Evolutionary conservation across 805 yeast genomes (phyloP).

Genomic region (Lipomyces orientalis): DNA sequence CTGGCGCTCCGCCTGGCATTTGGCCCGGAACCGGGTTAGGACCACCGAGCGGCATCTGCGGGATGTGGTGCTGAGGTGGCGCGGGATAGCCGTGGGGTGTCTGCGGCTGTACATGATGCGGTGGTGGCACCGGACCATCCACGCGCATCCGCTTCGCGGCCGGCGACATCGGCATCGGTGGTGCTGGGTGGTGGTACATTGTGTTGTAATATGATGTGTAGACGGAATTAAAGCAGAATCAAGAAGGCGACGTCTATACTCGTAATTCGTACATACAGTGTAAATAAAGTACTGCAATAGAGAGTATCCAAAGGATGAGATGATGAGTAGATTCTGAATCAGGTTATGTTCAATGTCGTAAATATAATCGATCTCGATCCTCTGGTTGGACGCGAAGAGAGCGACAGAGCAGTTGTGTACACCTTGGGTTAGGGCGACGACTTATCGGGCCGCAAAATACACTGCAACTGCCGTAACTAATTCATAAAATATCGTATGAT

Average conservation of each 20-base stretch:
- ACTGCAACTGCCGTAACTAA: too few relatives aligned
- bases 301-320: not conserved
- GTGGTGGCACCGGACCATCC: conserved; percentile 25
- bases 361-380: too few relatives aligned
- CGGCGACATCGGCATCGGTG: conserved; percentile 33
- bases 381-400: too few relatives aligned
- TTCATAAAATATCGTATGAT: too few relatives aligned
- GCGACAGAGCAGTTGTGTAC: too few relatives aligned
- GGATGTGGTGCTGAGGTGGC: conserved; percentile 8
- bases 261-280: not conserved
- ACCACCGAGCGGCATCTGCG: conserved; percentile 1
- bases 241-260: not conserved
- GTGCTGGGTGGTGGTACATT: conserved; percentile 36
- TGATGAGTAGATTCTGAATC: not conserved
- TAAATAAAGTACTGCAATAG: not conserved
- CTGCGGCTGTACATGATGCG: conserved; percentile 10
- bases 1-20: not conserved
- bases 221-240: not conserved
- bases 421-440: too few relatives aligned
- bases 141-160: conserved; percentile 28
- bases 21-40: conserved; percentile 6
- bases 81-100: conserved; percentile 7
- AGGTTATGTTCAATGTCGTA: too few relatives aligned
- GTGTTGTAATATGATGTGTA: not conserved
- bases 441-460: too few relatives aligned